A percentile compares a stretch with the other conserved stretches of the same genome.
These are phyloP conservation scores for Suillus alpinus DNA, from an alignment of 768 basidiomycete genomes.

Conservation along the genomic window DNA sequence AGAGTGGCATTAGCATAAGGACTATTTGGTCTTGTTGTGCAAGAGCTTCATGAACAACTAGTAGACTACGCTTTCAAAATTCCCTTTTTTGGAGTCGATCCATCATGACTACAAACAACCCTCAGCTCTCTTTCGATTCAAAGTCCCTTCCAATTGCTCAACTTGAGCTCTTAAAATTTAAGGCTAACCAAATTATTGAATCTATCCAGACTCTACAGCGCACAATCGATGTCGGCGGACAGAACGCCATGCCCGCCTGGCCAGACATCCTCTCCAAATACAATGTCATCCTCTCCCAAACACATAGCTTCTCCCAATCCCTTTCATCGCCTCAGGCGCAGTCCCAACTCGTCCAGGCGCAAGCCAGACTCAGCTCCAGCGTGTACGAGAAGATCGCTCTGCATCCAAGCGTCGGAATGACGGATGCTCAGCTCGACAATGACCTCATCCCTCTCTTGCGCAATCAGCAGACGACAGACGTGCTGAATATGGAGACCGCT, in stretches of 20 bases:
- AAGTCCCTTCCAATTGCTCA: slow-evolving; percentile 58
- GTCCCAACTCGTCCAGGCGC: slow-evolving; percentile 14
- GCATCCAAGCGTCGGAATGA: slow-evolving; percentile 56
- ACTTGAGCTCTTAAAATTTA: slow-evolving; percentile 75
- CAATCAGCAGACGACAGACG: slow-evolving; percentile 77
- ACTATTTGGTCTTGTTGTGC: slow-evolving; percentile 7
- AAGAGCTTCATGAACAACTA: slow-evolving; percentile 2
- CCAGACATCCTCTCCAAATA: slow-evolving; percentile 86
- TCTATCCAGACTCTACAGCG: slow-evolving; percentile 65
- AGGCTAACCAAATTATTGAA: slow-evolving; percentile 76
- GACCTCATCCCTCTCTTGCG: slow-evolving; percentile 73
- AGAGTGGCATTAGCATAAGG: not conserved
- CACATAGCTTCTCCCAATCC: slow-evolving; percentile 70
- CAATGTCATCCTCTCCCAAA: slow-evolving; percentile 80
- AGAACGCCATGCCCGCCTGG: slow-evolving; percentile 72
- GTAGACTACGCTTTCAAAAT: slow-evolving; percentile 1
- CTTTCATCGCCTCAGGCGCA: slow-evolving; percentile 41
- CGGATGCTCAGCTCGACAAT: slow-evolving; percentile 68
- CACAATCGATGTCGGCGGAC: slow-evolving; percentile 58
- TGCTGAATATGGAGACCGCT: slow-evolving; percentile 67
- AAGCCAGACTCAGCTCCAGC: slow-evolving; percentile 14
- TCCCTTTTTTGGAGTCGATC: not conserved
- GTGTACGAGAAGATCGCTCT: slow-evolving; percentile 66
- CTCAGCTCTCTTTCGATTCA: slow-evolving; percentile 24
- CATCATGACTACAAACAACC: slow-evolving; percentile 6